phyloP scores from a whole-genome alignment of 495 filamentous ascomycete species.

The Aspergillus nanangensis region DNA sequence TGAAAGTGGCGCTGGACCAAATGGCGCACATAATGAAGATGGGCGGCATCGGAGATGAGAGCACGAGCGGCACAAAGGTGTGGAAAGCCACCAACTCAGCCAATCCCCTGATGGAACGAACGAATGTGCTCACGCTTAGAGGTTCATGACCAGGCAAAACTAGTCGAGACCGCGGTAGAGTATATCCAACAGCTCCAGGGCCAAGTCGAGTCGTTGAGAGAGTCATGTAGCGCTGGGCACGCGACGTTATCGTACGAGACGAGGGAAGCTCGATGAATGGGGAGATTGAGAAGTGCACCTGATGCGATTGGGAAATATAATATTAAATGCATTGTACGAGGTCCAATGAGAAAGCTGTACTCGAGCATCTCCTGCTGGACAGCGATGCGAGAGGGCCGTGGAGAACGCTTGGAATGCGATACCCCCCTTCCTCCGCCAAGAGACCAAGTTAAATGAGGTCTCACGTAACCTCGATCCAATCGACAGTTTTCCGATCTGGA shows the following conservation, averaged over 20 bases:
- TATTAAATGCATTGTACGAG: no score
- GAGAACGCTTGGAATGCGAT: no score
- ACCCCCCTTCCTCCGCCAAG: no score
- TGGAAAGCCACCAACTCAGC: not conserved
- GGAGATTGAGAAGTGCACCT: no score
- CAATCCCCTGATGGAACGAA: slow-evolving; percentile 2
- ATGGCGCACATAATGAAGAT: slow-evolving; percentile 11
- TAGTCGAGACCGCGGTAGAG: slow-evolving; percentile 12
- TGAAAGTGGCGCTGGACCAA: slow-evolving; percentile 12
- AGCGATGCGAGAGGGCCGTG: no score
- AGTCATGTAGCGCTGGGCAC: not conserved
- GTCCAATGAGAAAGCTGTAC: no score
- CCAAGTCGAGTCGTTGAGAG: slow-evolving; percentile 4
- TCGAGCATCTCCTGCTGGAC: no score
- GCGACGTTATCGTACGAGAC: not conserved
- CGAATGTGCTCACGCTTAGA: not conserved
- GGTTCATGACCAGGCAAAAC: slow-evolving; percentile 3
- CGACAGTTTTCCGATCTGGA: no score
- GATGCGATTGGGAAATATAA: no score
- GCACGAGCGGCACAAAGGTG: slow-evolving; percentile 12
- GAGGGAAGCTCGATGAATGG: no score
- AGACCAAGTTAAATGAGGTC: no score
- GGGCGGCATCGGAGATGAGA: slow-evolving; percentile 5
- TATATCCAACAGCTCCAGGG: slow-evolving; percentile 13
- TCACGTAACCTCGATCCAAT: no score